Conservation (phyloP, 495 filamentous ascomycete genomes). For the Penicillium egyptiacum region DNA sequence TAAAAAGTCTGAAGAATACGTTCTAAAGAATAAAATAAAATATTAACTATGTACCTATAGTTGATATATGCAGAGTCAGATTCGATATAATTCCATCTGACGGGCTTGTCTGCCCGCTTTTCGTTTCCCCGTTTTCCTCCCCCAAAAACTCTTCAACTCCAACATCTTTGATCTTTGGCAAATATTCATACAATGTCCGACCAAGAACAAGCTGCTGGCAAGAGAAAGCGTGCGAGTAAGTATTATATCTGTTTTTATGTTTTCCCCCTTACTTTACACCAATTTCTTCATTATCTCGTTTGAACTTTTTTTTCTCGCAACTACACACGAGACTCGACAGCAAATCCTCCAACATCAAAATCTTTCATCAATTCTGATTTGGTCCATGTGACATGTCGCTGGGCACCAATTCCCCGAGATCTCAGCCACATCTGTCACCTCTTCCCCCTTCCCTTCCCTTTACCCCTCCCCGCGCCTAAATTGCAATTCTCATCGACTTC, state of each 20-base stretch:
- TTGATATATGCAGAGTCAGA: too few species aligned
- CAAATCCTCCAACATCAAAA: background rate
- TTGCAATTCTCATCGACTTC: conserved; percentile 2
- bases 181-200: conserved; percentile 33
- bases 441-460: background rate
- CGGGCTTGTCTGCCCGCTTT: too few species aligned
- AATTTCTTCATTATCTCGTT: background rate
- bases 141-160: conserved; percentile 28
- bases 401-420: conserved; percentile 9
- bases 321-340: background rate
- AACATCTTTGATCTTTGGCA: background rate
- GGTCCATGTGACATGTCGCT: conserved; percentile 1
- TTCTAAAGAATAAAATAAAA: too few species aligned
- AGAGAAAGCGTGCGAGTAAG: conserved; percentile 53
- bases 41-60: too few species aligned
- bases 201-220: conserved; percentile 42
- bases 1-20: too few species aligned
- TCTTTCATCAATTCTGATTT: background rate
- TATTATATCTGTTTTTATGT: background rate
- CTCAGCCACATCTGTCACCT: background rate
- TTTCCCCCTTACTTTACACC: background rate
- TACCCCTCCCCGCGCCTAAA: conserved; percentile 4
- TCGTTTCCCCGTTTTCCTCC: background rate
- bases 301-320: background rate
- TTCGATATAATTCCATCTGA: background rate